Evolutionary conservation across 129 eudicot genomes (phyloP).

Genomic region (Flaveria robusta): DNA sequence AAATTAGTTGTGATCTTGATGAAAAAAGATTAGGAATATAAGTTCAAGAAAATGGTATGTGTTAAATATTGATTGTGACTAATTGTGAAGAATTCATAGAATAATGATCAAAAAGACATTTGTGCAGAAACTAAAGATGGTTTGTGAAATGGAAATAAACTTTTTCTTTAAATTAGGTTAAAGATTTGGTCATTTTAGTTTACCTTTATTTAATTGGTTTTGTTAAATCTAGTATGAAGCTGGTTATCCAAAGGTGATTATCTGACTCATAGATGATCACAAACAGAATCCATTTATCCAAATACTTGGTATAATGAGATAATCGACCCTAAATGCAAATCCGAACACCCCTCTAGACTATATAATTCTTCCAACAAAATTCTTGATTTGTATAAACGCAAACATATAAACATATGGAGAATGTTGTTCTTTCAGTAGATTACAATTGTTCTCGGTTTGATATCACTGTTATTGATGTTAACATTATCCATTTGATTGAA

Average conservation of each 20-base stretch:
- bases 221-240: not conserved
- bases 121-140: not conserved
- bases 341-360: not conserved
- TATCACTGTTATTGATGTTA: not conserved
- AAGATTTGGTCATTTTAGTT: not conserved
- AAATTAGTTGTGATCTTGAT: not conserved
- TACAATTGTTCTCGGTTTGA: not conserved
- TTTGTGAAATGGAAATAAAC: not conserved
- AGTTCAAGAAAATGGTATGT: not conserved
- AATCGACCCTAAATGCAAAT: not conserved
- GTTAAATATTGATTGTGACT: not conserved
- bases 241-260: not conserved
- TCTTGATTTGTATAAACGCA: not conserved
- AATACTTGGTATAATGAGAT: not conserved
- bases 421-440: too few species aligned
- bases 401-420: not conserved
- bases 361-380: not conserved
- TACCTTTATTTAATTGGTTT: not conserved
- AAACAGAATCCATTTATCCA: not conserved
- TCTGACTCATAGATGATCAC: not conserved
- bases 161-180: not conserved
- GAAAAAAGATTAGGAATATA: not conserved
- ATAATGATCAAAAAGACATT: too few species aligned
- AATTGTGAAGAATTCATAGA: too few species aligned
- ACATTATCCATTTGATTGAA: conserved; percentile 30